Conservation (phyloP, 495 filamentous ascomycete species). For the Penicillium bovifimosum region DNA sequence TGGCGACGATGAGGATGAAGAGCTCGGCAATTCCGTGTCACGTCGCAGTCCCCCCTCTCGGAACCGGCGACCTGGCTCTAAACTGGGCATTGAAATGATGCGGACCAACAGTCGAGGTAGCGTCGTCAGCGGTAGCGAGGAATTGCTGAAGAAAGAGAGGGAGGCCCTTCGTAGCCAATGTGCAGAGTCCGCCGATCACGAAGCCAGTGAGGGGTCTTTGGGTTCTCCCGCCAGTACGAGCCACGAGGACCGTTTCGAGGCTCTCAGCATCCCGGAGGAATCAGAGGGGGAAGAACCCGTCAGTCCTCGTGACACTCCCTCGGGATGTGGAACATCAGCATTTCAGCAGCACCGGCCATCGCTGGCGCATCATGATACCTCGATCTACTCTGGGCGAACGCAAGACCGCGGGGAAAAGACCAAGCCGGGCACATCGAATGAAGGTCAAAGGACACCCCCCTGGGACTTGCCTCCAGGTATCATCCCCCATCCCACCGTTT, state of each 20-base stretch:
- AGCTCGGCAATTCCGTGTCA: slow-evolving; percentile 59
- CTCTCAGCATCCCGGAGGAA: slow-evolving; percentile 39
- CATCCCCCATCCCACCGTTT: background rate
- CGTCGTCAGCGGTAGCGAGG: slow-evolving; percentile 54
- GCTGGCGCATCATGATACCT: slow-evolving; percentile 20
- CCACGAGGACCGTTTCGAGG: slow-evolving; percentile 33
- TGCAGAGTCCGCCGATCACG: slow-evolving; percentile 20
- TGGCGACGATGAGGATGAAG: slow-evolving; percentile 90
- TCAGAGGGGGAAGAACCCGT: slow-evolving; percentile 26
- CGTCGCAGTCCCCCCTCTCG: slow-evolving; percentile 54
- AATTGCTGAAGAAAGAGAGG: slow-evolving; percentile 36
- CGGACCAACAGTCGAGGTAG: slow-evolving; percentile 87
- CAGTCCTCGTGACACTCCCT: slow-evolving; percentile 23
- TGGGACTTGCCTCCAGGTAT: slow-evolving; percentile 11
- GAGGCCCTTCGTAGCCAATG: slow-evolving; percentile 27
- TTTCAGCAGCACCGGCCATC: slow-evolving; percentile 19
- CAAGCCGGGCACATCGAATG: background rate
- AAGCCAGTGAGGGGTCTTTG: slow-evolving; percentile 20
- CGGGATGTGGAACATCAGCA: slow-evolving; percentile 4
- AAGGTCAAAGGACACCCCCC: slow-evolving; percentile 37
- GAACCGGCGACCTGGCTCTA: slow-evolving; percentile 57
- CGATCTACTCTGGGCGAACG: slow-evolving; percentile 20
- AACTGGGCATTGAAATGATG: slow-evolving; percentile 93
- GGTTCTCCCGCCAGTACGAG: slow-evolving; percentile 25
- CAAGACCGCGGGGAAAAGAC: slow-evolving; percentile 2